A percentile compares a stretch with the other conserved stretches of the same genome.
These are phyloP conservation scores for Rhizopogon vesiculosus DNA, from an alignment of 768 basidiomycete genomes.

Conservation along the genomic window DNA sequence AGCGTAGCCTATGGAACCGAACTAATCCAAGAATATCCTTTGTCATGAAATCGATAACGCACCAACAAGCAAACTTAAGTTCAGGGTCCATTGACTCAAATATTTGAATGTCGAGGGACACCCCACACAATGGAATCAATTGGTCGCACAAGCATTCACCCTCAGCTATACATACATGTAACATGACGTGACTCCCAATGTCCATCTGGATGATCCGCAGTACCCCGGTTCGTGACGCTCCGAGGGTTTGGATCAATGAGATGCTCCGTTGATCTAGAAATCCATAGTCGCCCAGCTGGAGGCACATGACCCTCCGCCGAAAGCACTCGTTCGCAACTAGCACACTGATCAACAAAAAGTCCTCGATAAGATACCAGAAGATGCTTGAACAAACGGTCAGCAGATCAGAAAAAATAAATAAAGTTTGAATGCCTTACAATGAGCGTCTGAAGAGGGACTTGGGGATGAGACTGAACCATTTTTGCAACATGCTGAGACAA, in stretches of 20 bases:
- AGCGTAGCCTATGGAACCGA: too few species aligned
- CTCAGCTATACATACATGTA: conserved; percentile 30
- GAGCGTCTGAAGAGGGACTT: conserved; percentile 47
- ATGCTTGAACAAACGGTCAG: conserved; percentile 27
- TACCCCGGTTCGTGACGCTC: background rate
- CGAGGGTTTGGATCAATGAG: background rate
- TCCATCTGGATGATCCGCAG: conserved; percentile 21
- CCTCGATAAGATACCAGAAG: conserved; percentile 53
- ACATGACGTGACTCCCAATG: conserved; percentile 53
- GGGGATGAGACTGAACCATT: conserved; percentile 51
- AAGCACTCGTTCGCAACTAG: conserved; percentile 58
- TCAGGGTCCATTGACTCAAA: background rate
- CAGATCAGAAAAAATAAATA: background rate
- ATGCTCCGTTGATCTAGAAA: conserved; percentile 14
- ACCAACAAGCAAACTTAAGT: too few species aligned
- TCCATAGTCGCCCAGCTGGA: conserved; percentile 61
- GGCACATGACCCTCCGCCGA: conserved; percentile 70
- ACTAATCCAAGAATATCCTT: background rate
- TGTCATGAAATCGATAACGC: background rate
- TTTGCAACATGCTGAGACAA: conserved; percentile 64
- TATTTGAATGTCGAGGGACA: background rate
- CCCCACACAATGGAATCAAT: background rate
- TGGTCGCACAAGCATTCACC: background rate
- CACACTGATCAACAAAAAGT: conserved; percentile 60
- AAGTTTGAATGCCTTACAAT: conserved; percentile 33